Conservation (phyloP, 2,329 filamentous ascomycete species). For the Xylaria polymorpha region DNA sequence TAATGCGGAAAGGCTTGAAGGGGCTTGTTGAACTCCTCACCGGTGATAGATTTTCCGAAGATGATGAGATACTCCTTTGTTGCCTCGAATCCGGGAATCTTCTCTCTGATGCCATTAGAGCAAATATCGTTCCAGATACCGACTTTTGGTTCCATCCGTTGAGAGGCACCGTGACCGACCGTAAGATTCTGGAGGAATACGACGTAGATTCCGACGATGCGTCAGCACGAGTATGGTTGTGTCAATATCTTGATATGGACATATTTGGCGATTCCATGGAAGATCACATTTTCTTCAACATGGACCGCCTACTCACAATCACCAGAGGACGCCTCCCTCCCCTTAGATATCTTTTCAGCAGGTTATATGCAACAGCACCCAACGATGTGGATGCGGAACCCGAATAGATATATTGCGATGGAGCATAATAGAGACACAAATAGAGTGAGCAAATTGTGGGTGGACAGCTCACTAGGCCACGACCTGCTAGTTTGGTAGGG, state of each 20-base stretch:
- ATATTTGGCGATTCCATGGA: no score
- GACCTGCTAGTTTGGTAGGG: no score
- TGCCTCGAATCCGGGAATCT: not conserved
- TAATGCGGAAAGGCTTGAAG: not conserved
- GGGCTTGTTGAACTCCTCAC: not conserved
- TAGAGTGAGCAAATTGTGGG: no score
- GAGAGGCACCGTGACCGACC: no score
- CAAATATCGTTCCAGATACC: no score
- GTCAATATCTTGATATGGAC: not conserved
- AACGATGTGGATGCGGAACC: no score
- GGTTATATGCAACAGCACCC: no score
- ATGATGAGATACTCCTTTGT: not conserved
- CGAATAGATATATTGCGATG: no score
- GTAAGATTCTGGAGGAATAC: not conserved
- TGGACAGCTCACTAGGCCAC: no score
- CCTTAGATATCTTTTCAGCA: not conserved
- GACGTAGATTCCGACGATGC: not conserved
- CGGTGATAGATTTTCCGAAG: not conserved
- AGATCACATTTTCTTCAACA: no score
- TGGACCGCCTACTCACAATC: not conserved
- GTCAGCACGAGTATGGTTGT: not conserved
- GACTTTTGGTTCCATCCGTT: no score
- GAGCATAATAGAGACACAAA: no score
- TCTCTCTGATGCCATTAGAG: not conserved
- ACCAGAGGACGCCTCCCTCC: not conserved